Base-by-base conservation (phyloP, 2,329 filamentous ascomycete species). In the Colletotrichum chlorophyti region DNA sequence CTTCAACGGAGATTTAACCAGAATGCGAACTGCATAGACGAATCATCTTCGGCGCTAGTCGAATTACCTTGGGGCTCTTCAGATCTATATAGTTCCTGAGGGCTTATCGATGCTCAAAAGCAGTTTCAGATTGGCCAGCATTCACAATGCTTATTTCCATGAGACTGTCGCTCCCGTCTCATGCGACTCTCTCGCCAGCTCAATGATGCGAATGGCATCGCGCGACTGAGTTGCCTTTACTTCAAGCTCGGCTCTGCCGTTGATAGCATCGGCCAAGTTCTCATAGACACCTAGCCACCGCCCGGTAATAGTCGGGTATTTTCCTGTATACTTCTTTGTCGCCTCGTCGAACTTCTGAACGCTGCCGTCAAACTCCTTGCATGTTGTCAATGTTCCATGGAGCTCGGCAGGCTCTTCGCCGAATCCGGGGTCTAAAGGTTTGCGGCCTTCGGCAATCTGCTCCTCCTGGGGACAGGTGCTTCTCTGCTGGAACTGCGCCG, bases 121-220 rank as follows among this genome's bases (percentile, higher is more conserved):
- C n/a, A n/a, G n/a, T n/a, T n/a, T n/a, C n/a, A n/a, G n/a, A n/a
- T n/a, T n/a, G n/a, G n/a, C n/a, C n/a, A n/a, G n/a, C n/a, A n/a
- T n/a, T n/a, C 14, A 26, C 6, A 31, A 21, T 14, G 6, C 4
- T 35, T 12, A 55, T 11, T 55, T 49, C 69, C 71, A 74, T 1
- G 53, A 27, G 6, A 76, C 46, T 1, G 73, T 72, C 0, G 42
- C 45, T 1, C 71, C 70, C 27, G 66, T 72, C 29, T 70, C 61
- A 24, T 72, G 67, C 12, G 72, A 74, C 65, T 78, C 72, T 37
- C 74, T 69, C 1, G 76, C 77, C 14, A 80, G 61, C 66, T 79
- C 70, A 54, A 78, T 75, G 12, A 77, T 60, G 40, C 73, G 65
- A 10, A 80, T 58, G 0, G 69, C 75, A 59, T 78, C 72, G 19